phyloP scores from a whole-genome alignment of 345 rosid genomes.

The Heritiera fomes region DNA sequence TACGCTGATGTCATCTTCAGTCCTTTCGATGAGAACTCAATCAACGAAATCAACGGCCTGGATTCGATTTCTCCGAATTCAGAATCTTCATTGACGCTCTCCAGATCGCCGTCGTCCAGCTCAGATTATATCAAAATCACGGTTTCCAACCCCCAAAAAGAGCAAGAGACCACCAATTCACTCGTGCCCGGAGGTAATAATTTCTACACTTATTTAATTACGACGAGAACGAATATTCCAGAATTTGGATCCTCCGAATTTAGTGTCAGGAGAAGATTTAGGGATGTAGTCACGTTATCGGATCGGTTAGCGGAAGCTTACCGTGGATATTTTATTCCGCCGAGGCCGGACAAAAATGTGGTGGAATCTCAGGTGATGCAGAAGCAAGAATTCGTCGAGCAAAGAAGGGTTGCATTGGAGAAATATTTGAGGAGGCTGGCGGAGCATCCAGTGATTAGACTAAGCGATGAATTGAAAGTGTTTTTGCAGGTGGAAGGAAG shows the following conservation, averaged over 20 bases:
- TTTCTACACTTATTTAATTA: constrained; percentile 71
- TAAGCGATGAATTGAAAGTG: constrained; percentile 78
- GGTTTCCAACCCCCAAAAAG: constrained; percentile 85
- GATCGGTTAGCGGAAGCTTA: constrained; percentile 84
- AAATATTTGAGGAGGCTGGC: constrained; percentile 73
- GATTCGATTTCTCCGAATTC: constrained; percentile 48
- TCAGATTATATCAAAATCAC: constrained; percentile 71
- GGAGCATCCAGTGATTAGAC: constrained; percentile 70
- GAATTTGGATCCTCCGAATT: constrained; percentile 67
- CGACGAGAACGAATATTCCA: constrained; percentile 77
- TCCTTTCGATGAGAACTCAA: constrained; percentile 63
- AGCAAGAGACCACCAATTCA: constrained; percentile 72
- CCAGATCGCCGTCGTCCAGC: constrained; percentile 61
- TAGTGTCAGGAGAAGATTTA: constrained; percentile 77
- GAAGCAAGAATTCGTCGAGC: constrained; percentile 95
- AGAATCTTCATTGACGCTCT: constrained; percentile 42
- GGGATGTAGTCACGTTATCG: constrained; percentile 76
- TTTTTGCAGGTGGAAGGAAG: constrained; percentile 85
- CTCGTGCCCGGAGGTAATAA: constrained; percentile 76
- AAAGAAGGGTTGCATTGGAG: constrained; percentile 86
- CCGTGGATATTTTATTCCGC: constrained; percentile 83
- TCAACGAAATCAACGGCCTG: constrained; percentile 30
- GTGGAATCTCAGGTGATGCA: constrained; percentile 98
- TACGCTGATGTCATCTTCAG: constrained; percentile 86
- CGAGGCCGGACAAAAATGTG: constrained; percentile 90